phyloP scores from a whole-genome alignment of 2,329 filamentous ascomycete species.

The Exophiala sideris region DNA sequence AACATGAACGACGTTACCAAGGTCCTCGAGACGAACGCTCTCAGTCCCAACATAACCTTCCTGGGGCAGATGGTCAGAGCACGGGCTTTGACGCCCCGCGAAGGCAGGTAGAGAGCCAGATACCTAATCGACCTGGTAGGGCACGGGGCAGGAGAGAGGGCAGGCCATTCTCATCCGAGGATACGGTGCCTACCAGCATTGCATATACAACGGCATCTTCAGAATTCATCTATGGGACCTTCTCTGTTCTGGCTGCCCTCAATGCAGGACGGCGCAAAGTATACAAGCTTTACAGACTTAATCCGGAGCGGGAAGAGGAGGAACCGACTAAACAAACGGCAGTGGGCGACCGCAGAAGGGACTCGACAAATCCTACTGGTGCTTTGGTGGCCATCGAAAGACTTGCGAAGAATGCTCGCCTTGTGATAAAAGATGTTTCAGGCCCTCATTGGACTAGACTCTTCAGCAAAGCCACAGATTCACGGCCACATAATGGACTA shows the following conservation, averaged over 20 bases:
- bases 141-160: no score
- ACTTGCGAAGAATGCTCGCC: slow-evolving; percentile 11
- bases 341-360: not conserved
- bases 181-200: slow-evolving; percentile 34
- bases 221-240: slow-evolving; percentile 84
- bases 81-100: not conserved
- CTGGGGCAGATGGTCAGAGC: not conserved
- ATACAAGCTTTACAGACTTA: slow-evolving; percentile 75
- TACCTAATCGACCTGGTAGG: not conserved
- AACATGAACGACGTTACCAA: slow-evolving; percentile 12
- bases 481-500: slow-evolving; percentile 84
- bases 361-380: not conserved
- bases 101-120: not conserved
- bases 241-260: slow-evolving; percentile 76
- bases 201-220: slow-evolving; percentile 81
- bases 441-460: slow-evolving; percentile 59
- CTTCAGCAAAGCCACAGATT: slow-evolving; percentile 78
- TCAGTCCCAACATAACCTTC: not conserved
- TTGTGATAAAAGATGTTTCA: slow-evolving; percentile 11
- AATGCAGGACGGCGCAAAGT: slow-evolving; percentile 66
- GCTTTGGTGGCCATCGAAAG: slow-evolving; percentile 10
- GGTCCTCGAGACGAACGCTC: not conserved
- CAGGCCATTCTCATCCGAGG: not conserved
- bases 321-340: not conserved
- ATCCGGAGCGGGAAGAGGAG: not conserved